Evolutionary conservation across 768 basidiomycete species (phyloP).

Genomic region (Tylopilus plumbeoviolaceoides): DNA sequence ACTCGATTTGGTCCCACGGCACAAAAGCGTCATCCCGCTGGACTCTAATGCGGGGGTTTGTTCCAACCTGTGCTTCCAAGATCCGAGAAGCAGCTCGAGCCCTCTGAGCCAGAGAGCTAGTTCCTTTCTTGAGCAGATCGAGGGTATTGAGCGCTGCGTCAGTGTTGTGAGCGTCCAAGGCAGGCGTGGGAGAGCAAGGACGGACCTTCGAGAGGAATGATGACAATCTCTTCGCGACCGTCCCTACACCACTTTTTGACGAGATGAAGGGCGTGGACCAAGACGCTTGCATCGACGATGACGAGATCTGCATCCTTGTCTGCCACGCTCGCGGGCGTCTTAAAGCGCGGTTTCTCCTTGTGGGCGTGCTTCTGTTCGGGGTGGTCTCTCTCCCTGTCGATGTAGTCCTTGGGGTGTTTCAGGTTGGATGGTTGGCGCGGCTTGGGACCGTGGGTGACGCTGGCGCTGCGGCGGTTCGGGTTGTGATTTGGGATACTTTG

Average conservation of each 20-base stretch:
- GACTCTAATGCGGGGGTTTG: slow-evolving; percentile 75
- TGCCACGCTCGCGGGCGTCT: slow-evolving; percentile 24
- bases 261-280: slow-evolving; percentile 71
- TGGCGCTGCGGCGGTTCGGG: slow-evolving; percentile 15
- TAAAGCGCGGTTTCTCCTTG: slow-evolving; percentile 20
- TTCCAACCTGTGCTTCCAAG: slow-evolving; percentile 82
- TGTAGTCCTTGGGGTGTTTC: slow-evolving; percentile 20
- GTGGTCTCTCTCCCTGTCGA: slow-evolving; percentile 20
- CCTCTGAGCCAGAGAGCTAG: slow-evolving; percentile 68
- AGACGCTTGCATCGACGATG: slow-evolving; percentile 77
- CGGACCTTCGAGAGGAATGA: slow-evolving; percentile 87
- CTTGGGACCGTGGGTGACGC: slow-evolving; percentile 18
- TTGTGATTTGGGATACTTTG: slow-evolving; percentile 8
- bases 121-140: slow-evolving; percentile 90
- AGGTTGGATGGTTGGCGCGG: slow-evolving; percentile 18
- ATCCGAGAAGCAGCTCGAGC: slow-evolving; percentile 87
- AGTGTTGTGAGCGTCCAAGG: slow-evolving; percentile 7
- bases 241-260: slow-evolving; percentile 82
- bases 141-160: slow-evolving; percentile 79
- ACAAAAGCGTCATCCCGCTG: slow-evolving; percentile 82
- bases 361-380: slow-evolving; percentile 16
- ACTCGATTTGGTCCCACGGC: slow-evolving; percentile 69
- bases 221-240: slow-evolving; percentile 70
- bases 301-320: slow-evolving; percentile 70
- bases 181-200: slow-evolving; percentile 2